Evolutionary conservation across 345 rosid genomes (phyloP).

Genomic region (Eucalyptus sp.): DNA sequence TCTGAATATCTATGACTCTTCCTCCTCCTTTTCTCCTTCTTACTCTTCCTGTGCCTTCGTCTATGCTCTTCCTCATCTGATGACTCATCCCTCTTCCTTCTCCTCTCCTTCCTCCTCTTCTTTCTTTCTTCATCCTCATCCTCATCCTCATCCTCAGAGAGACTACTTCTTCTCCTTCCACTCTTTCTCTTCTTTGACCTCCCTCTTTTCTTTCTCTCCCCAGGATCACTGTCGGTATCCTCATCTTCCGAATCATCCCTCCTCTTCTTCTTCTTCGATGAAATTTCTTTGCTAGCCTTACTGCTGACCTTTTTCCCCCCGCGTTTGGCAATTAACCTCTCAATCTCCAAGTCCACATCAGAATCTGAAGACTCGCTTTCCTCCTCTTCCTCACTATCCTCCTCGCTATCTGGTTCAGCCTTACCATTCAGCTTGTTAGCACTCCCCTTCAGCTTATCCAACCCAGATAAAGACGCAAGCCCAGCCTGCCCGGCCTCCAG

Average conservation of each 20-base stretch:
- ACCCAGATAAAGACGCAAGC: conserved; percentile 34
- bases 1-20: conserved; percentile 24
- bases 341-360: conserved; percentile 81
- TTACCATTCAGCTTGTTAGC: conserved; percentile 31
- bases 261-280: conserved; percentile 20
- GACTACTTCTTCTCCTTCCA: conserved; percentile 36
- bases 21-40: conserved; percentile 37
- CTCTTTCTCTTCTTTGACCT: conserved; percentile 72
- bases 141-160: conserved; percentile 52
- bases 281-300: conserved; percentile 13
- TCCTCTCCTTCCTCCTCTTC: conserved; percentile 55
- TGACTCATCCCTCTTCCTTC: conserved; percentile 45
- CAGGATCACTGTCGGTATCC: conserved; percentile 44
- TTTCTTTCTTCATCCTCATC: conserved; percentile 26
- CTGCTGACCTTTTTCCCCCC: conserved; percentile 46
- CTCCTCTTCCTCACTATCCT: conserved; percentile 51
- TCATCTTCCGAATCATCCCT: conserved; percentile 18
- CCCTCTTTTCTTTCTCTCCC: conserved; percentile 57
- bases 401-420: conserved; percentile 18
- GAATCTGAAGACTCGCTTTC: conserved; percentile 84
- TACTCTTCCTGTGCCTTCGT: conserved; percentile 6
- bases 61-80: conserved; percentile 26
- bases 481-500: conserved; percentile 45
- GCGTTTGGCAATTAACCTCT: conserved; percentile 79
- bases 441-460: conserved; percentile 65